Evolutionary conservation across 2,329 filamentous ascomycete species (phyloP).

Genomic region (Fusarium falciforme): DNA sequence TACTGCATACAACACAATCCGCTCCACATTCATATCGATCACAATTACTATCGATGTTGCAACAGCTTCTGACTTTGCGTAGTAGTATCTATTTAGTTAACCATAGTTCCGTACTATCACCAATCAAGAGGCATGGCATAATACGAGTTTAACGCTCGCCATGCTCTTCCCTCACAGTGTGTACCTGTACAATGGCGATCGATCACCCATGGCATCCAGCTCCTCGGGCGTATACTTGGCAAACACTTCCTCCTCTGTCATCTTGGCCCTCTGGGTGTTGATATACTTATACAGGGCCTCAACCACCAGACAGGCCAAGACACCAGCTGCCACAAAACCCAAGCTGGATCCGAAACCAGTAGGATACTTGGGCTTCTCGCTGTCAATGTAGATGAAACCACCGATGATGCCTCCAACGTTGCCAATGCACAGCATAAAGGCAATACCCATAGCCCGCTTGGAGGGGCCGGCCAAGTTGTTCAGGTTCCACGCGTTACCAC

Average conservation of each 20-base stretch:
- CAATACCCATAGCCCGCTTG: constrained; percentile 49
- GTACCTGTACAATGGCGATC: constrained; percentile 44
- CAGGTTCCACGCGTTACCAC: constrained; percentile 48
- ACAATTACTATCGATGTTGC: no score
- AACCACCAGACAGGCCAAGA: constrained; percentile 16
- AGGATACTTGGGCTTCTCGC: constrained; percentile 32
- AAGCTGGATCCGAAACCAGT: constrained; percentile 31
- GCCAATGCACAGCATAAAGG: constrained; percentile 41
- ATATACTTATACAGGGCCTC: constrained; percentile 32
- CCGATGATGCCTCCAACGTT: constrained; percentile 31
- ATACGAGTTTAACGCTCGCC: neutral
- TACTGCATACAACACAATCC: neutral
- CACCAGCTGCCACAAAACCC: constrained; percentile 12
- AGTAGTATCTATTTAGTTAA: no score
- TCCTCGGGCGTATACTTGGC: constrained; percentile 42
- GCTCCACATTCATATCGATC: neutral
- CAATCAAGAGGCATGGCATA: neutral
- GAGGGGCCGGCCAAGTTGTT: constrained; percentile 46
- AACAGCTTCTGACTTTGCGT: no score
- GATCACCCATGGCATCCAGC: constrained; percentile 45
- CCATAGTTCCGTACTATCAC: neutral
- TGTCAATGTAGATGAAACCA: constrained; percentile 24
- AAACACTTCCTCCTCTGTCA: constrained; percentile 38
- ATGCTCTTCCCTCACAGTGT: neutral
- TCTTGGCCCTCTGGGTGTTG: constrained; percentile 36